Evolutionary conservation across 2,329 filamentous ascomycete species (phyloP).

Genomic region (Diaporthe sp.): DNA sequence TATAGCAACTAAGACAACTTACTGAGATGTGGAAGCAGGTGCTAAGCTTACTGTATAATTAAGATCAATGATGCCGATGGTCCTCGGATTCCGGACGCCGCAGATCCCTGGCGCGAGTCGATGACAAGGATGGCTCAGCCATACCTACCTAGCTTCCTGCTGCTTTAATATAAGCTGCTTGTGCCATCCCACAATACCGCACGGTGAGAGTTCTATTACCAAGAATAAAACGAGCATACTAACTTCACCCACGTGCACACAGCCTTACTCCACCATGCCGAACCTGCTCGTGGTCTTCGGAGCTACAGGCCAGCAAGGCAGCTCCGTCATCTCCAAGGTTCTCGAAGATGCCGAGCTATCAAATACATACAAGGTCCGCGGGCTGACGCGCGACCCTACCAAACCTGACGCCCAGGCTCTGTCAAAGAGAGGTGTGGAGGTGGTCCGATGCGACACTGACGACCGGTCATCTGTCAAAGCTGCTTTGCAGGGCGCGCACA

Average conservation of each 20-base stretch:
- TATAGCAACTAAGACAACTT: background rate
- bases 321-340: slow-evolving; percentile 23
- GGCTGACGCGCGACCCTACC: background rate
- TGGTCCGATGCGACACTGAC: background rate
- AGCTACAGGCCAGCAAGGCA: slow-evolving; percentile 27
- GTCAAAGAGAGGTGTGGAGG: slow-evolving; percentile 2
- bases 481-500: slow-evolving; percentile 49
- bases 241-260: no score
- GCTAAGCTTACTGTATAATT: no score
- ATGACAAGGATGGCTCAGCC: background rate
- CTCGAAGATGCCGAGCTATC: slow-evolving; percentile 15
- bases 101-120: background rate
- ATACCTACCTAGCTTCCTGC: background rate
- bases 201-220: fast-evolving
- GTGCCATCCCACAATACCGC: background rate
- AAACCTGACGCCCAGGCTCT: slow-evolving; percentile 17
- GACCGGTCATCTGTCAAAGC: slow-evolving; percentile 13
- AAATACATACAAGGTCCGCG: background rate
- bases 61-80: background rate
- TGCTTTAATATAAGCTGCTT: background rate
- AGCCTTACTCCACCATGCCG: background rate
- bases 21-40: no score
- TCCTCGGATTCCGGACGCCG: slow-evolving; percentile 4
- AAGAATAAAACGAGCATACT: background rate
- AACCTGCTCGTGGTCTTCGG: slow-evolving; percentile 24